Evolutionary conservation across 2,329 filamentous ascomycete genomes (phyloP), one percentile per base, ranked within the genome.

Genomic region (Tothia fuscella): DNA sequence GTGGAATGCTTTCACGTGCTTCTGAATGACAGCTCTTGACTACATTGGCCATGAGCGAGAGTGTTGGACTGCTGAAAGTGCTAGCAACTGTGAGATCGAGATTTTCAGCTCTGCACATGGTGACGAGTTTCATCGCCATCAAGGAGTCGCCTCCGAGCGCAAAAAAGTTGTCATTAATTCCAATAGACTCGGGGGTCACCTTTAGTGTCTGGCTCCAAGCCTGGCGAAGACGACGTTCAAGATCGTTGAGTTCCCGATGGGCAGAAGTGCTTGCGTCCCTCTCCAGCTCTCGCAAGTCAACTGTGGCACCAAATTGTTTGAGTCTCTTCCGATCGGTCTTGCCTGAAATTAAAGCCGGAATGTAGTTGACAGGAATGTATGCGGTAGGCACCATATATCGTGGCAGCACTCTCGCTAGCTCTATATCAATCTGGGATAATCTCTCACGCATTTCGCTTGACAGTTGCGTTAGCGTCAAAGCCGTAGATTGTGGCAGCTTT

Each of bases 71-170:
- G 14, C 55, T 58, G 57, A 79, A 77, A 42, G 77, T 69, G 20
- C 72, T 65, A 2, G 70, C 67, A 2, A 78, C 74, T 1, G 65
- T 71, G 19, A 78, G 50, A 6, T 61, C 58, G 38, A 72, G 53
- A 0, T 66, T 67, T 19, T 66, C 63, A 2, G 62, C 58, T 17
- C 72, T 61, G 2, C 71, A 66, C 41, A 70, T 68, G 9, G 70
- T 64, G 1, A 77, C 74, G 1, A 79, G 58, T 51, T 71, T 74
- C 72, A 79, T 80, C 2, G 73, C 73, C 1, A 66, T 57, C 20
- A 78, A 71, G 0, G 74, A 78, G 55, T 78, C 73, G 16, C 74
- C 74, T 1, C 74, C 74, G 0, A 76, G 63, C 3, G 66, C 64
- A 63, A 78, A 77, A 57, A 78, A 78, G 56, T 70, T 74, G 49